phyloP scores from a whole-genome alignment of 2,329 filamentous ascomycete genomes.

The Fusarium sarcochroum region DNA sequence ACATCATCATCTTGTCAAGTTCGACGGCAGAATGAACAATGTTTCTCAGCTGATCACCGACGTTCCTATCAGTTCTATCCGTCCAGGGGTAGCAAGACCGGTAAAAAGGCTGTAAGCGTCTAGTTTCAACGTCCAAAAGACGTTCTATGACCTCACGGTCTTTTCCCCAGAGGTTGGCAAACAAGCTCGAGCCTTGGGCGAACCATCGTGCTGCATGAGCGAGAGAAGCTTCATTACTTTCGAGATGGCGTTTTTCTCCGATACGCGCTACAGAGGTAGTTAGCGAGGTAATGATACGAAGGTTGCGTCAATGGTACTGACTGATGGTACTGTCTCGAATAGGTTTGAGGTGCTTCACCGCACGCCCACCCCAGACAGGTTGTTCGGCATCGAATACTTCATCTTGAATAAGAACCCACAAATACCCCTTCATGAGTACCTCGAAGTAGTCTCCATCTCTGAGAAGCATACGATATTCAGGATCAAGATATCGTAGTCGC shows the following conservation, averaged over 20 bases:
- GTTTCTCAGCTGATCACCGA: neutral
- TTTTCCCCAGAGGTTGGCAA: neutral
- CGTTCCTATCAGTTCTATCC: neutral
- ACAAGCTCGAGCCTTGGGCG: slow-evolving; percentile 7
- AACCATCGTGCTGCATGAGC: slow-evolving; percentile 15
- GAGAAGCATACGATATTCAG: accelerated
- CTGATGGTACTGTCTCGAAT: neutral
- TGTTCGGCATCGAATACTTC: neutral
- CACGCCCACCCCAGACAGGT: neutral
- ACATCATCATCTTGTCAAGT: slow-evolving; percentile 23
- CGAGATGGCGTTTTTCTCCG: accelerated
- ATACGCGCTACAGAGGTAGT: neutral
- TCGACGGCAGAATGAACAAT: slow-evolving; percentile 13
- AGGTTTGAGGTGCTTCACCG: accelerated
- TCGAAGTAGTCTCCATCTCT: neutral
- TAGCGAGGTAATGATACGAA: neutral
- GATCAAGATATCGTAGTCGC: neutral
- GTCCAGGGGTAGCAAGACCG: accelerated
- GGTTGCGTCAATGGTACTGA: neutral
- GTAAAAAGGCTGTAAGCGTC: neutral
- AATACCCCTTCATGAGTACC: neutral
- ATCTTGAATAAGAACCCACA: slow-evolving; percentile 2
- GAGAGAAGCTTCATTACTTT: accelerated
- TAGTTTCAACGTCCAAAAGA: neutral
- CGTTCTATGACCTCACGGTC: accelerated